Evolutionary conservation across 2,329 filamentous ascomycete species (phyloP), one percentile per base, ranked within the genome.

Genomic region (Microsporum ferrugineum): DNA sequence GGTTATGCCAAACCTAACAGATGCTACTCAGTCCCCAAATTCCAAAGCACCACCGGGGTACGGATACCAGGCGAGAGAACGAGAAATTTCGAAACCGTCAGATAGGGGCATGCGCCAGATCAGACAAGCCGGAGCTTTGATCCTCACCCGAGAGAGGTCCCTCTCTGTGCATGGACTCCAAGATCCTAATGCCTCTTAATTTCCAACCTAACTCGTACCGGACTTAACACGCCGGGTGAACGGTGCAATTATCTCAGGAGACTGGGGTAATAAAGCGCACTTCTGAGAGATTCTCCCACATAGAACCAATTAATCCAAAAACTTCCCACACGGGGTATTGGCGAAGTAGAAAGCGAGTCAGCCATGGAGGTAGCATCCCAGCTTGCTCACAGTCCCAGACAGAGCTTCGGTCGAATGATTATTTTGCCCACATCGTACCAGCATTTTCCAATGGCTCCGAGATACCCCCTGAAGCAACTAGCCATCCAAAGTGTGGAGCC

Each of bases 41-140:
- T 34, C 29, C 8, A 43, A n/a, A 53, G 27, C 27, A 53, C 31
- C 57, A 59, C 47, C 39, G 41, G 34, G 57, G 23, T 29, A 29
- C n/a, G 23, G 34, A 14, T 7, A 39, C 33, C 17, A 33, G 68
- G 57, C 64, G 47, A 62, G 60, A 29, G 17, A 60, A 49, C 49
- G 59, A 64, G 61, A 55, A 29, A 57, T 17, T 23, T 31, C 57
- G 60, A 47, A 36, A 67, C 63, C 65, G 7, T 34, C 1, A 31
- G 5, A 27, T n/a, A 14, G 27, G 17, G 69, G 69, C 70, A 68
- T 69, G 62, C 65, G 65, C 66, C 71, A 71, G 70, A 67, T 78
- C 82, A 78, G 89, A 92, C 88, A 91, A 92, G 89, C 82, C 89
- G 79, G 90, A 85, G 80, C 89, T 91, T 90, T 95, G 89, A 95